These are phyloP conservation scores for Diplogelasinospora grovesii DNA, from an alignment of 495 filamentous ascomycete species.

Conservation along the genomic window DNA sequence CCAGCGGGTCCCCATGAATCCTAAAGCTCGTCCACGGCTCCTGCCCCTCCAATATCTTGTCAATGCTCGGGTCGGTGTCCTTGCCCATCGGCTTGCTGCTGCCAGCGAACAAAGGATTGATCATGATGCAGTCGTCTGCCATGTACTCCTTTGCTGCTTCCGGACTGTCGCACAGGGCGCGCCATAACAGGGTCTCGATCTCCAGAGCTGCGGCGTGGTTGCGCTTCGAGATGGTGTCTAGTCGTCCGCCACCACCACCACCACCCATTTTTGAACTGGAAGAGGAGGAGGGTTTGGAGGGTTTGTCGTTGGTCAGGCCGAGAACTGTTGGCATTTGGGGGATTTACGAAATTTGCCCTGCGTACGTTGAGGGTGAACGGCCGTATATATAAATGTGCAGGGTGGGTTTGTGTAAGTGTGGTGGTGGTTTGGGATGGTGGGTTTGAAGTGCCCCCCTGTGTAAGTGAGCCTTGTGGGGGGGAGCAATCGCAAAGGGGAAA, in stretches of 20 bases:
- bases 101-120: conserved; percentile 26
- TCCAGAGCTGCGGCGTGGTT: conserved; percentile 30
- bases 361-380: no score
- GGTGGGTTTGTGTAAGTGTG: conserved; percentile 2
- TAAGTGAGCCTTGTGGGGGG: no score
- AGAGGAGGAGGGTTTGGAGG: background rate
- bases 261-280: conserved; percentile 8
- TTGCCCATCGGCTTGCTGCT: conserved; percentile 15
- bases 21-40: conserved; percentile 19
- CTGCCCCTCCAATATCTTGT: conserved; percentile 15
- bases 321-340: conserved; percentile 18
- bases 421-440: no score
- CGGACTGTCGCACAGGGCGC: conserved; percentile 29
- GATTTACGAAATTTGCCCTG: no score
- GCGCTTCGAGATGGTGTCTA: conserved; percentile 33
- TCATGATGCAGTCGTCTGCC: conserved; percentile 31
- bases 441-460: no score
- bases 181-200: conserved; percentile 30
- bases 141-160: conserved; percentile 25
- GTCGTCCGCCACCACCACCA: conserved; percentile 12
- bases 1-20: conserved; percentile 23
- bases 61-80: conserved; percentile 18
- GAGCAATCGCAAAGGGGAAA: no score
- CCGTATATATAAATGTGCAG: no score
- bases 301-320: conserved; percentile 23